These are phyloP conservation scores for Straminergon stramineum DNA, from an alignment of 225 moss, liverwort and hornwort genomes.

Conservation along the genomic window DNA sequence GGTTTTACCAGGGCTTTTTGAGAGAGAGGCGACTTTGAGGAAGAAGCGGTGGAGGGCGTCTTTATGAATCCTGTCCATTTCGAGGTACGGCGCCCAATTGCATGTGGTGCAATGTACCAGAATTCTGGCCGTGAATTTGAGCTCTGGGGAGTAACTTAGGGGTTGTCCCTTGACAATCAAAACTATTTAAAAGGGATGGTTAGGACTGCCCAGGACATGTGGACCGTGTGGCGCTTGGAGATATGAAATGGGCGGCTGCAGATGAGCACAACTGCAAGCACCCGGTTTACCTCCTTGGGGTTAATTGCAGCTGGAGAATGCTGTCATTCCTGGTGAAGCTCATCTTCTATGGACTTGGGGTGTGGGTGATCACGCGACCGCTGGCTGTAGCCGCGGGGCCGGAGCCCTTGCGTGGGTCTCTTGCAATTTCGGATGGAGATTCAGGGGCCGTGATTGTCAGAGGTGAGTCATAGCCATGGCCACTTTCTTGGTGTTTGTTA, in stretches of 20 bases:
- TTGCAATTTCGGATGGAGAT: background rate
- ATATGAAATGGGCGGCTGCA: constrained; percentile 19
- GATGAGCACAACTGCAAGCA: background rate
- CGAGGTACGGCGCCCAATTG: background rate
- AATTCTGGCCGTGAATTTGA: background rate
- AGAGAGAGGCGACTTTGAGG: background rate
- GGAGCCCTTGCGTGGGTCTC: background rate
- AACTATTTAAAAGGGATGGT: background rate
- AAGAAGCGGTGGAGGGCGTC: background rate
- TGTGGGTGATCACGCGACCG: constrained; percentile 1
- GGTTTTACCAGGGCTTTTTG: background rate
- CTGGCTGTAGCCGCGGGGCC: constrained; percentile 4
- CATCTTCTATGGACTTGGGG: constrained; percentile 15
- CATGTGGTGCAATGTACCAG: background rate
- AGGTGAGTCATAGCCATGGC: background rate
- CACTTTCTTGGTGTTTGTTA: background rate
- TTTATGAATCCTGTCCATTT: background rate
- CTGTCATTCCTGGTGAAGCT: constrained; percentile 23
- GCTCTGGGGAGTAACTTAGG: background rate
- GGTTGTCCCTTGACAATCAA: background rate
- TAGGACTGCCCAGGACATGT: background rate
- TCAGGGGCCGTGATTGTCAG: background rate
- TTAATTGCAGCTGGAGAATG: constrained; percentile 19
- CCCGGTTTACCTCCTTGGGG: background rate
- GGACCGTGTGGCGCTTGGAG: background rate